phyloP scores from a whole-genome alignment of 2,329 filamentous ascomycete genomes.

The Mycogone perniciosa region DNA sequence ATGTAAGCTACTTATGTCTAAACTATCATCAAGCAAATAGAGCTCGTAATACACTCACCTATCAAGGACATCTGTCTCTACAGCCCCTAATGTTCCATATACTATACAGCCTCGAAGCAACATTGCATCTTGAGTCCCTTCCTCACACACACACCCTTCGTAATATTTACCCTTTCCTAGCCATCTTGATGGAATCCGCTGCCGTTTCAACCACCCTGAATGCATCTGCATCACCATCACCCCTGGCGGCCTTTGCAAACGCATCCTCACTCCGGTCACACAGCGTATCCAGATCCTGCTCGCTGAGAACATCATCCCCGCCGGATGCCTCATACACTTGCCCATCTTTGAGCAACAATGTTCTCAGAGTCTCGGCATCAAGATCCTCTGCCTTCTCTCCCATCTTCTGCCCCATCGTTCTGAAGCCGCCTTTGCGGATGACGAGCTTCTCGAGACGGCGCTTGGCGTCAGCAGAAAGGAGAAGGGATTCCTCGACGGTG shows the following conservation, averaged over 20 bases:
- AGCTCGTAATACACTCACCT: no score
- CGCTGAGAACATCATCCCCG: slow-evolving; percentile 61
- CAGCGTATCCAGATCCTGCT: slow-evolving; percentile 69
- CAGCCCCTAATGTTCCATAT: neutral
- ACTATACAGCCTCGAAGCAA: neutral
- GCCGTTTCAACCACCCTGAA: slow-evolving; percentile 80
- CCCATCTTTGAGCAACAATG: slow-evolving; percentile 66
- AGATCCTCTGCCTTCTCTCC: slow-evolving; percentile 46
- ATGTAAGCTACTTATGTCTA: no score
- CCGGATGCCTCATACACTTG: slow-evolving; percentile 53
- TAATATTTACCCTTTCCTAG: slow-evolving; percentile 17
- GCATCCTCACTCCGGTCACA: slow-evolving; percentile 66
- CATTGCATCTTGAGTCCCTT: no score
- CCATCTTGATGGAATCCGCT: slow-evolving; percentile 44
- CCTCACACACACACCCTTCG: no score
- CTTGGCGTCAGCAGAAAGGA: slow-evolving; percentile 86
- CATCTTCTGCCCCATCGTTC: slow-evolving; percentile 58
- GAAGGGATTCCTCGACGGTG: slow-evolving; percentile 82
- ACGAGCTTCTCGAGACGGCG: slow-evolving; percentile 88
- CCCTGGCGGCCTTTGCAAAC: slow-evolving; percentile 67
- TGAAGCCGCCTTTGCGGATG: slow-evolving; percentile 87
- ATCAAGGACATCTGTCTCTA: no score
- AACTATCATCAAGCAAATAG: no score
- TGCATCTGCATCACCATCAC: slow-evolving; percentile 62
- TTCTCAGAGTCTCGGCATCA: slow-evolving; percentile 54